Conservation (phyloP, 164 flowering plant species). For the Euptelea pleiosperma region DNA sequence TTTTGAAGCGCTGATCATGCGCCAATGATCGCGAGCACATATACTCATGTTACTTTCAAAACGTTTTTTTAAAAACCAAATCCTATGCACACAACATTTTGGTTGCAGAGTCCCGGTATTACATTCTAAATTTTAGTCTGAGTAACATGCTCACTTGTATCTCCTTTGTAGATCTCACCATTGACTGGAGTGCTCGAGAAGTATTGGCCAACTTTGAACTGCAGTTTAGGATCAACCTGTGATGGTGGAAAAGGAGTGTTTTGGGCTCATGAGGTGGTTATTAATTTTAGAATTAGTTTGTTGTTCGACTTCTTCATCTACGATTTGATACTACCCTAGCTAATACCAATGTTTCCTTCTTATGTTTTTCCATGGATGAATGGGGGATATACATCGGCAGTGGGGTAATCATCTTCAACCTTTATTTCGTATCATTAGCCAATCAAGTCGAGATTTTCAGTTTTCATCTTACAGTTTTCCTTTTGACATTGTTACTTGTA, state of each 20-base stretch:
- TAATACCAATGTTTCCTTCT: conserved; percentile 26
- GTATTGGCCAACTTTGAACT: conserved; percentile 87
- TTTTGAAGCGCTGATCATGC: too few species aligned
- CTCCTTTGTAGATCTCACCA: conserved; percentile 52
- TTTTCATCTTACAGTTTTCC: not conserved
- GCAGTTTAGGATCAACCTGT: conserved; percentile 38
- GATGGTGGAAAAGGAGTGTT: conserved; percentile 66
- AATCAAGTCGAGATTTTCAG: too few species aligned
- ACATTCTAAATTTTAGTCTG: not conserved
- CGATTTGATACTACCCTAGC: conserved; percentile 14
- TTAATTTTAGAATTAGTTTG: conserved; percentile 5
- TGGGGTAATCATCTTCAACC: conserved; percentile 62
- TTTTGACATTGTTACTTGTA: conserved; percentile 23
- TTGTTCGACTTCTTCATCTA: not conserved
- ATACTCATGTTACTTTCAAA: too few species aligned
- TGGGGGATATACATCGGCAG: conserved; percentile 36
- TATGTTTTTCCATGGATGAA: conserved; percentile 28
- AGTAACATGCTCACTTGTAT: not conserved
- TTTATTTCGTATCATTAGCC: too few species aligned
- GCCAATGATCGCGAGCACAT: too few species aligned
- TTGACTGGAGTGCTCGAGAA: conserved; percentile 50
- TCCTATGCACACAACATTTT: too few species aligned
- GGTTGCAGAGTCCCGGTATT: not conserved
- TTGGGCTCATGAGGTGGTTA: conserved; percentile 89
- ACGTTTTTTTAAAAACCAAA: too few species aligned